Evolutionary conservation across 352 stramenopile genomes (phyloP).

Genomic region (Phytophthora crassamura): DNA sequence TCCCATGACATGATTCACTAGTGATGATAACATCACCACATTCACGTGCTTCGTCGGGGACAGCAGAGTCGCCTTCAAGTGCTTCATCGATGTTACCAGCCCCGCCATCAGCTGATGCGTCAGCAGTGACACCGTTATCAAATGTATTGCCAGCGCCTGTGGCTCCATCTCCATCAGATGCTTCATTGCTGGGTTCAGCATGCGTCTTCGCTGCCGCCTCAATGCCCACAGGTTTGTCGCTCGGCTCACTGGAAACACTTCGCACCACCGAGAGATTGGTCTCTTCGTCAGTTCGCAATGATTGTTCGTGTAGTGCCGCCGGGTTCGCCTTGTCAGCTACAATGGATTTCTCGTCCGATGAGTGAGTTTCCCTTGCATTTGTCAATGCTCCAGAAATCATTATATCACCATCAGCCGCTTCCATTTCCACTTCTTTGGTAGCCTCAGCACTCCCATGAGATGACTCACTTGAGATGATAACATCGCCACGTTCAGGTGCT

Average conservation of each 20-base stretch:
- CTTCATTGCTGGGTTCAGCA: background rate
- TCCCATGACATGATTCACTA: background rate
- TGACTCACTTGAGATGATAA: background rate
- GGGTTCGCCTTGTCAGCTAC: slow-evolving; percentile 8
- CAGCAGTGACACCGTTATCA: slow-evolving; percentile 1
- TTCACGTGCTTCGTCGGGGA: background rate
- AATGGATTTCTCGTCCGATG: slow-evolving; percentile 1
- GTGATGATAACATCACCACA: background rate
- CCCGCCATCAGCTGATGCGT: background rate
- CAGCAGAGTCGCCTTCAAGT: background rate
- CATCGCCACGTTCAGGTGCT: background rate
- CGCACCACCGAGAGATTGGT: background rate
- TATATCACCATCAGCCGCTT: background rate
- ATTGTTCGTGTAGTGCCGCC: background rate
- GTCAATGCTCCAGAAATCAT: background rate
- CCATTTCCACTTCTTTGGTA: background rate
- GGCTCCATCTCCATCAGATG: background rate
- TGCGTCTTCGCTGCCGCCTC: background rate
- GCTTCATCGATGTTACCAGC: background rate
- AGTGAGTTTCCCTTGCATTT: background rate
- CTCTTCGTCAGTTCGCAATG: slow-evolving; percentile 3
- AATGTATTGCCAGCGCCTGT: background rate
- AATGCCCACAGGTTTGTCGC: background rate
- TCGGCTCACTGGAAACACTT: slow-evolving; percentile 3
- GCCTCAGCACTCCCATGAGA: background rate